phyloP scores from a whole-genome alignment of 257 asterid species.

The Nicotiana tabacum region DNA sequence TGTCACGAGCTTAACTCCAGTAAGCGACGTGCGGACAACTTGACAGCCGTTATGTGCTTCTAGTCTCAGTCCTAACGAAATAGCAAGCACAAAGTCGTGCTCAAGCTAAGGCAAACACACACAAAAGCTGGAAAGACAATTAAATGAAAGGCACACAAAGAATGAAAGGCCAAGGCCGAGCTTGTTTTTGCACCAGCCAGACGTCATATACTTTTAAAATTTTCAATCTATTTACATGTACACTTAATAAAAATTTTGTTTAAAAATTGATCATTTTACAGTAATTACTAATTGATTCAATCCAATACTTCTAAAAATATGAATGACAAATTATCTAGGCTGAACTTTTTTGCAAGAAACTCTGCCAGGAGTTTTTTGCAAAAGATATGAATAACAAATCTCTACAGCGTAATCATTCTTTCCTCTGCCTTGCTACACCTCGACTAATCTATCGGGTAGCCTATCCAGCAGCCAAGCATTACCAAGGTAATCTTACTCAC shows the following conservation, averaged over 20 bases:
- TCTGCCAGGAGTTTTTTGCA: not conserved
- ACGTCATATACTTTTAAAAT: too few relatives aligned
- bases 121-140: too few relatives aligned
- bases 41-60: too few relatives aligned
- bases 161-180: too few relatives aligned
- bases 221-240: not conserved
- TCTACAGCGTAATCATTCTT: not conserved
- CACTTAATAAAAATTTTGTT: too few relatives aligned
- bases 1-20: too few relatives aligned
- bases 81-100: too few relatives aligned
- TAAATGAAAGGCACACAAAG: too few relatives aligned
- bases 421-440: not conserved
- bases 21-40: too few relatives aligned
- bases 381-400: not conserved
- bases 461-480: not conserved
- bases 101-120: too few relatives aligned
- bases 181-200: not conserved
- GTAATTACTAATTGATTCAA: not conserved
- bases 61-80: too few relatives aligned
- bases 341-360: not conserved
- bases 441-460: not conserved
- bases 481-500: not conserved
- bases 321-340: not conserved
- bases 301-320: not conserved
- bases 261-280: not conserved